Evolutionary conservation across 2,329 filamentous ascomycete genomes (phyloP), one percentile per base, ranked within the genome.

Genomic region (Tolypocladium sp.): DNA sequence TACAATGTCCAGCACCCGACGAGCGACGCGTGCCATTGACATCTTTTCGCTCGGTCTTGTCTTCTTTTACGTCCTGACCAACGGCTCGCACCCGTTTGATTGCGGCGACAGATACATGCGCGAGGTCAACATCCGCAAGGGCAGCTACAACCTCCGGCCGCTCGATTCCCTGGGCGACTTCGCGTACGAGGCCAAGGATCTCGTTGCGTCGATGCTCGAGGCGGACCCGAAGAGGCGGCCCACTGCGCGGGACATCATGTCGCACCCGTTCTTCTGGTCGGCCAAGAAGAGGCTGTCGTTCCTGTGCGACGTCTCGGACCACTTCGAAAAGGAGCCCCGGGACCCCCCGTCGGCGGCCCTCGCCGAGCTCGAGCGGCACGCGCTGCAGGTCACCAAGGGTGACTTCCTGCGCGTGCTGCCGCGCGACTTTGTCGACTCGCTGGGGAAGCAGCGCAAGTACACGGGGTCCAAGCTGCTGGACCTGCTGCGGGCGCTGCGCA

Each of bases 21-120:
- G 94, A 57, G 93, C 95, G 8, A 99, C 96, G 53, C 88, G 94
- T 53, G 91, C 94, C 10, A 97, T 97, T 62, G 94, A 99, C 70
- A 96, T 99, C 33, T 99, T 99, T 76, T 96, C 92, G 0, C 82
- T 99, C 41, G 94, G 94, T 1, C 88, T 96, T 57, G 92, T 99
- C n/a, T 99, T 97, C 78, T 97, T 92, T 76, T 99, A 97, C 71
- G 92, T 97, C n/a, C 81, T 99, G 61, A 97, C 93, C 1, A 90
- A 92, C 62, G 94, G 94, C 20, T 85, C 83, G 1, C 94, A 99
- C 72, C 94, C 94, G 0, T 99, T 95, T 68, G 93, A 97, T 70
- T 92, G 92, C 63, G 92, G 94, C 59, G 92, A 94, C 69, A 87
- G 91, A 56, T 97, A 94, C 78, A 95, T 96, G 85, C 86, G 94